A percentile compares a stretch with the other conserved stretches of the same genome.
Conservation (phyloP, 345 rosid species). For the Eucalyptus rudis region DNA sequence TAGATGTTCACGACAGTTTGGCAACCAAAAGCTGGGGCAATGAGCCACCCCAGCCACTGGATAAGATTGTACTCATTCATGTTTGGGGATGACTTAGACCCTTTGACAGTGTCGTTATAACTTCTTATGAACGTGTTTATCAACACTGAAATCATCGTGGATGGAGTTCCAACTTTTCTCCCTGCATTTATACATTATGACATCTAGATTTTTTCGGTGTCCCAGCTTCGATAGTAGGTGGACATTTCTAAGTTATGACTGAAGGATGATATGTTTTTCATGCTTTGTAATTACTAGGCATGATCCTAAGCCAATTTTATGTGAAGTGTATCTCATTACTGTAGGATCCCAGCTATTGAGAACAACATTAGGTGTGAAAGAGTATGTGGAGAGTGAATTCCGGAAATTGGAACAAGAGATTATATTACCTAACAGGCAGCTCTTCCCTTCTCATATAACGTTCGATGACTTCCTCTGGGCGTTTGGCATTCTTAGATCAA, state of each 20-base stretch:
- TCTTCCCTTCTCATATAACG: slow-evolving; percentile 60
- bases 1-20: neutral
- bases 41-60: neutral
- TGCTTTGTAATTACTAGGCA: neutral
- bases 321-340: neutral
- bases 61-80: neutral
- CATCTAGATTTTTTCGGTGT: neutral
- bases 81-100: neutral
- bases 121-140: neutral
- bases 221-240: neutral
- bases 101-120: neutral
- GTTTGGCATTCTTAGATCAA: slow-evolving; percentile 74
- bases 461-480: slow-evolving; percentile 79
- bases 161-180: neutral
- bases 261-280: neutral
- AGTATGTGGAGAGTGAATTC: slow-evolving; percentile 51
- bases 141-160: neutral
- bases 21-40: neutral
- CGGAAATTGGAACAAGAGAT: slow-evolving; percentile 53
- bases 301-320: neutral
- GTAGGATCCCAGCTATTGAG: slow-evolving; percentile 73
- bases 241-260: neutral
- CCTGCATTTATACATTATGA: neutral
- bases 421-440: slow-evolving; percentile 34
- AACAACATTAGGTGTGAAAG: slow-evolving; percentile 61